Base-by-base conservation (phyloP, 441 rosid species). In the Populus hybrid region DNA sequence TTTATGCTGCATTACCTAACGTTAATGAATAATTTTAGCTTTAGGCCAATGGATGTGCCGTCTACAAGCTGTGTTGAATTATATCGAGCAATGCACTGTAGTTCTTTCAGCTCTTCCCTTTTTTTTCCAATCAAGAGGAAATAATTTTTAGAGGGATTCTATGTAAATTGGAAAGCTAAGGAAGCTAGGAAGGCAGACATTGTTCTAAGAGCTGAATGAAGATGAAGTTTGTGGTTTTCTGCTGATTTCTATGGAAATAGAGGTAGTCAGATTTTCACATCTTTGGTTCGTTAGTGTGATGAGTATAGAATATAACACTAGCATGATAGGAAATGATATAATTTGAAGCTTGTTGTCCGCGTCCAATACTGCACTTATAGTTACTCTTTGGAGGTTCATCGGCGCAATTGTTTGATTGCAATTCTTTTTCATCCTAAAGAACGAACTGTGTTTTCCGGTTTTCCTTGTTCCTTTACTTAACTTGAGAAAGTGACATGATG, bases 21-120 rank as follows among this genome's bases (percentile, higher is more conserved):
- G 59, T 50, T 16, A 50, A 50, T 5, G 59, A 50, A 50, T 18
- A 50, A 5, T 50, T 50, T 50, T 50, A 50, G 59, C 4, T 16
- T 35, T 35, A 35, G 7, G 56, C 7, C 56, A 45, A 45, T 14
- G 56, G 56, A 45, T 45, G 56, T 45, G 56, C 16, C 56, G 18
- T 45, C 56, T 45, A 45, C 56, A 45, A 45, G 20, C 56, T 3
- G 56, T 45, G 56, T 14, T 45, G 56, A 45, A 45, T 45, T 45
- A 45, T 14, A 38, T 38, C 42, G 42, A 38, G 42, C 42, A 18
- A 3, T 69, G 7, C 0, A 0, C 2, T 31, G 10, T 61, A 18
- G 38, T 40, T 76, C 0, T 4, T 35, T 63, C 23, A 11, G 61
- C 11, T 76, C 79, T 35, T 74, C 16, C 42, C 65, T 77, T 70